Evolutionary conservation across 495 filamentous ascomycete species (phyloP).

Genomic region (Penicillium crystallinum): DNA sequence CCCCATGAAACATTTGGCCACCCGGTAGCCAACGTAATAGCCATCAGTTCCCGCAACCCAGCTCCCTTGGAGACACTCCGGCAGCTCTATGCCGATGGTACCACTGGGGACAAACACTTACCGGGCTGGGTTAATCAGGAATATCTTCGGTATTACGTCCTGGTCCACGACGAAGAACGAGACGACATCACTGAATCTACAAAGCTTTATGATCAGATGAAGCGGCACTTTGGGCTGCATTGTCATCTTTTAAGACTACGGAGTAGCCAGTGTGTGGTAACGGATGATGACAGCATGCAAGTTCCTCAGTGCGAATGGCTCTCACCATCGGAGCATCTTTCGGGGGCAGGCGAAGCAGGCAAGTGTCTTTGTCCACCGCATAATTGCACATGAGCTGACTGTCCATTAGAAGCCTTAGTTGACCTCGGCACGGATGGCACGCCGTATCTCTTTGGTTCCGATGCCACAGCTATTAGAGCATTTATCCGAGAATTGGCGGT

Average conservation of each 20-base stretch:
- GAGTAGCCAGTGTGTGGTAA: slow-evolving; percentile 77
- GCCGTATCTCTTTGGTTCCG: slow-evolving; percentile 84
- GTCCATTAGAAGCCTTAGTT: slow-evolving; percentile 34
- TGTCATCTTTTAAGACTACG: slow-evolving; percentile 86
- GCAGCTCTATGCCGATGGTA: slow-evolving; percentile 73
- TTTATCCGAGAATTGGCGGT: slow-evolving; percentile 90
- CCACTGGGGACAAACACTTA: slow-evolving; percentile 56
- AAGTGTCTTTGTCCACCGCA: slow-evolving; percentile 8
- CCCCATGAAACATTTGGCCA: slow-evolving; percentile 92
- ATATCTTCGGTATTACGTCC: slow-evolving; percentile 89
- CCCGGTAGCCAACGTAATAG: slow-evolving; percentile 92
- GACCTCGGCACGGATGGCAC: slow-evolving; percentile 63
- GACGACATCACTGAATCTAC: slow-evolving; percentile 89
- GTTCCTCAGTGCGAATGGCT: slow-evolving; percentile 82
- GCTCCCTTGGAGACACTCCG: slow-evolving; percentile 78
- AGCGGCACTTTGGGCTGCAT: slow-evolving; percentile 90
- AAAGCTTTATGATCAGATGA: slow-evolving; percentile 93
- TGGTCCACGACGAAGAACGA: slow-evolving; percentile 94
- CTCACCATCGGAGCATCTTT: slow-evolving; percentile 78
- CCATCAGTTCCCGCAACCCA: slow-evolving; percentile 81
- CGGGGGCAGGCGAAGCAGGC: slow-evolving; percentile 61
- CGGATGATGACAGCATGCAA: slow-evolving; percentile 85
- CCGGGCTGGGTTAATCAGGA: slow-evolving; percentile 83
- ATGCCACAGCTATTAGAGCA: slow-evolving; percentile 76
- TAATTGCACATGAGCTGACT: slow-evolving; percentile 14